Evolutionary conservation across 164 flowering plant species (phyloP).

Genomic region (Hamamelis virginiana): DNA sequence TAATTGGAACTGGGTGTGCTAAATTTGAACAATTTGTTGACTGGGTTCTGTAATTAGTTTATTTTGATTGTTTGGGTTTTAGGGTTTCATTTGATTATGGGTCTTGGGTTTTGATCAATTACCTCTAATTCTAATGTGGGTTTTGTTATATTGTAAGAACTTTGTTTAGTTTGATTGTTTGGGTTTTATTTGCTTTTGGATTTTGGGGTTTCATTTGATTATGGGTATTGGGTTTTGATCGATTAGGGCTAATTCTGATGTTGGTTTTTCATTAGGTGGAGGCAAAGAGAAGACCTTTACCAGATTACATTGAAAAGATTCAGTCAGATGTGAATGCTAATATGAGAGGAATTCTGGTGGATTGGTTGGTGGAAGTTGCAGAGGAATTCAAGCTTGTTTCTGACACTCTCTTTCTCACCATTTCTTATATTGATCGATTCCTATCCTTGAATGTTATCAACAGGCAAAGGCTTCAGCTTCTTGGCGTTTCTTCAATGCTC

Average conservation of each 20-base stretch:
- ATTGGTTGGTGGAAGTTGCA: slow-evolving; percentile 32
- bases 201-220: too few species aligned
- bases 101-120: neutral
- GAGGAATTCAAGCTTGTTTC: slow-evolving; percentile 30
- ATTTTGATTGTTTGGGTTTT: neutral
- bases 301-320: slow-evolving; percentile 20
- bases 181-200: too few species aligned
- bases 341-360: slow-evolving; percentile 29
- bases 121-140: neutral
- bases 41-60: too few species aligned
- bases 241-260: too few species aligned
- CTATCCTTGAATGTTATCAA: slow-evolving; percentile 27
- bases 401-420: slow-evolving; percentile 25
- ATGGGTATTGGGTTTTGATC: too few species aligned
- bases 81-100: neutral
- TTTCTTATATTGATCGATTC: slow-evolving; percentile 34
- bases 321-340: slow-evolving; percentile 17
- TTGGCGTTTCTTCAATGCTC: slow-evolving; percentile 23
- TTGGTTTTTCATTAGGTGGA: slow-evolving; percentile 3
- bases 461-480: slow-evolving; percentile 37
- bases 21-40: neutral
- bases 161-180: neutral
- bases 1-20: neutral
- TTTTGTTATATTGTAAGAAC: too few species aligned
- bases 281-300: slow-evolving; percentile 9